These are phyloP conservation scores for Codiaeum variegatum DNA, from an alignment of 441 rosid species.

Conservation along the genomic window DNA sequence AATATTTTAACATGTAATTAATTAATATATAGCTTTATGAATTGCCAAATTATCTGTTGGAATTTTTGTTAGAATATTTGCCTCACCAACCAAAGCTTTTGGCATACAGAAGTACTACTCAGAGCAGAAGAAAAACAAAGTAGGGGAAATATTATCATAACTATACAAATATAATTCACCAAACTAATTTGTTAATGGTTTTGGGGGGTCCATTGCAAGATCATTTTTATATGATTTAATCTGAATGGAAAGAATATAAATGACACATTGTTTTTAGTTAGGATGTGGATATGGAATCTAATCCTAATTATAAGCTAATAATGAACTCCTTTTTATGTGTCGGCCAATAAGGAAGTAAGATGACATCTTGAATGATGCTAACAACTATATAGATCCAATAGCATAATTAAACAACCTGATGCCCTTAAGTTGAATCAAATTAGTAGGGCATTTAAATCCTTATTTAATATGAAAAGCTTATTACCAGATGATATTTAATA, in stretches of 20 bases:
- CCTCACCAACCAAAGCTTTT: not conserved
- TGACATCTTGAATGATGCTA: not conserved
- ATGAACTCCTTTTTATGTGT: not conserved
- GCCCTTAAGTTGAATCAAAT: too few species aligned
- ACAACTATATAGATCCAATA: not conserved
- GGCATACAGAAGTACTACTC: not conserved
- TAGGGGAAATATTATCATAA: not conserved
- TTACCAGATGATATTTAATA: too few species aligned
- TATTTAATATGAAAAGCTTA: too few species aligned
- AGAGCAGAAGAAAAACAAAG: not conserved
- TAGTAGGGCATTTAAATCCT: too few species aligned
- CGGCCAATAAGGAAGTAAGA: not conserved
- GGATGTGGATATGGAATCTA: slow-evolving; percentile 12
- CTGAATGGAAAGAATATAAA: not conserved
- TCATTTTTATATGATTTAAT: not conserved
- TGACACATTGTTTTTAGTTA: not conserved
- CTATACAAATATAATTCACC: not conserved
- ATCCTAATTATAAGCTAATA: not conserved
- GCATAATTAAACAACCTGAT: not conserved
- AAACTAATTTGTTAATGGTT: not conserved
- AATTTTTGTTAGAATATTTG: not conserved
- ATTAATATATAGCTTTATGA: not conserved
- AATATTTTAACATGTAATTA: not conserved
- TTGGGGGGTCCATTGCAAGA: slow-evolving; percentile 3
- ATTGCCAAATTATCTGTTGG: not conserved